These are phyloP conservation scores for Lepiota brunneoincarnata DNA, from an alignment of 768 basidiomycete genomes.

Conservation along the genomic window DNA sequence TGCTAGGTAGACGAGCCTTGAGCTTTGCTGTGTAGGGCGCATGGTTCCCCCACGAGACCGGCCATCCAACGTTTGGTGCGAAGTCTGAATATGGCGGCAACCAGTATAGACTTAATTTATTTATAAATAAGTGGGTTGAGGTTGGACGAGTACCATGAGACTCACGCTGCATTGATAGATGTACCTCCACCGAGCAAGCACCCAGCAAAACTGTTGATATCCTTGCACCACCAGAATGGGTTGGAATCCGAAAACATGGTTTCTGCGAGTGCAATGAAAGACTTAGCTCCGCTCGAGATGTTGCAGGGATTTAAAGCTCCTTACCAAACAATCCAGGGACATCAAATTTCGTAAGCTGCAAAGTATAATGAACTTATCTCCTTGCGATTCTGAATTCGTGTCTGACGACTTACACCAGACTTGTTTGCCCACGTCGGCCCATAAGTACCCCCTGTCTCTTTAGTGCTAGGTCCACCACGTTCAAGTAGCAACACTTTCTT, in stretches of 20 bases:
- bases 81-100: constrained; percentile 51
- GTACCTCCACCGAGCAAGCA: constrained; percentile 64
- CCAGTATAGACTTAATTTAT: constrained; percentile 45
- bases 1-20: constrained; percentile 49
- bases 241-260: constrained; percentile 59
- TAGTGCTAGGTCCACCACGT: constrained; percentile 61
- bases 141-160: neutral
- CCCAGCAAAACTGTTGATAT: constrained; percentile 60
- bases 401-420: constrained; percentile 32
- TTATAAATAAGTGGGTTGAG: neutral
- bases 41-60: constrained; percentile 51
- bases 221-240: constrained; percentile 66
- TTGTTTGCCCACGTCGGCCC: constrained; percentile 47
- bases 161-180: constrained; percentile 62
- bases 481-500: constrained; percentile 64
- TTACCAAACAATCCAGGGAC: constrained; percentile 55
- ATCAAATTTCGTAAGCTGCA: constrained; percentile 63
- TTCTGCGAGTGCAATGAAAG: constrained; percentile 27
- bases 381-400: too few relatives aligned
- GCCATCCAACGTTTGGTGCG: constrained; percentile 48
- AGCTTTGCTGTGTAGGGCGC: constrained; percentile 47
- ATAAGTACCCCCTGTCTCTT: constrained; percentile 57
- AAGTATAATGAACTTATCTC: neutral
- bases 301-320: neutral
- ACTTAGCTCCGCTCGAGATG: neutral